A percentile compares a stretch with the other conserved stretches of the same genome.
phyloP scores from a whole-genome alignment of 306 rosid species.

The Fragaria nilgerrensis region DNA sequence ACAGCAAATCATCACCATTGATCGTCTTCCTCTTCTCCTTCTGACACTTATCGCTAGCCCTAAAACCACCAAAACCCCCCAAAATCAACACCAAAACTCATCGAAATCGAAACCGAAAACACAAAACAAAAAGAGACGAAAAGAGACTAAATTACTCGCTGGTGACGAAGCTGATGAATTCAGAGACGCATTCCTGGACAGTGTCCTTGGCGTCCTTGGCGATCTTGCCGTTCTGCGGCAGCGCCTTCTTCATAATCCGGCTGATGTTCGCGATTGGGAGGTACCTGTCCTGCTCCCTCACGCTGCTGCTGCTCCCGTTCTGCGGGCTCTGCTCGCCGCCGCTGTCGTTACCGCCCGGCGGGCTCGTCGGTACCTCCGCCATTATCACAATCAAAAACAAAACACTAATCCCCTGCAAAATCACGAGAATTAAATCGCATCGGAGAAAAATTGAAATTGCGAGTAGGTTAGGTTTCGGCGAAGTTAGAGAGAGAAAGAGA shows the following conservation, averaged over 20 bases:
- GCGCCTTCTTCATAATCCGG: constrained; percentile 89
- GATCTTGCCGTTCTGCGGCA: constrained; percentile 82
- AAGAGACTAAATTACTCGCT: constrained; percentile 58
- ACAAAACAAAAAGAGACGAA: neutral
- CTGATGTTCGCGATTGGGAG: constrained; percentile 92
- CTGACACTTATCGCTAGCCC: constrained; percentile 97
- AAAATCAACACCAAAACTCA: neutral
- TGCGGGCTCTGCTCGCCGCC: constrained; percentile 85
- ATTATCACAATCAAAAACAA: constrained; percentile 17
- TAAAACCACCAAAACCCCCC: constrained; percentile 18
- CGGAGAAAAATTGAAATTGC: neutral
- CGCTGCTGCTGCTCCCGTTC: constrained; percentile 30
- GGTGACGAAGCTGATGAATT: constrained; percentile 87
- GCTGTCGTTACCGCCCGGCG: constrained; percentile 65
- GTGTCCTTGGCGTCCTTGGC: constrained; percentile 90
- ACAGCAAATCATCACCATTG: constrained; percentile 86
- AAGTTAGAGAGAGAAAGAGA: neutral
- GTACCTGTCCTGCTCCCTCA: constrained; percentile 71
- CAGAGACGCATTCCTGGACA: constrained; percentile 88
- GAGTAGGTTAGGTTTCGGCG: constrained; percentile 1
- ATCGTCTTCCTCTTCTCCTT: constrained; percentile 95
- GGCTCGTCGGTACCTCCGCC: constrained; percentile 81
- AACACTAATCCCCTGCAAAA: neutral
- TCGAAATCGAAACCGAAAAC: neutral
- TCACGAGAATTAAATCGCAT: neutral